Evolutionary conservation across 106 monocot species (phyloP).

Genomic region (Narthecium ossifragum): DNA sequence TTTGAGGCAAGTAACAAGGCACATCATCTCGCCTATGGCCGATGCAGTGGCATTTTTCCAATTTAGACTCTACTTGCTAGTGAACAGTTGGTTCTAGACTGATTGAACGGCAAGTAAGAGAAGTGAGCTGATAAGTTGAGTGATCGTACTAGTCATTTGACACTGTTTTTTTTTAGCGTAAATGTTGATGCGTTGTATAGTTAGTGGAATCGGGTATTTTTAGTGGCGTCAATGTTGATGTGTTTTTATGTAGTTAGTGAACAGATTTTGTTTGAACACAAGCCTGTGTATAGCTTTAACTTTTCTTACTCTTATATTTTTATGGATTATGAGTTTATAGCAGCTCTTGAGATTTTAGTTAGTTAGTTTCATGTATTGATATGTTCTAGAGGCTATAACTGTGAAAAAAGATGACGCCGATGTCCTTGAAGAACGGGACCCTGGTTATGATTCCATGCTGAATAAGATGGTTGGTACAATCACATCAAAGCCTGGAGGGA

Average conservation of each 20-base stretch:
- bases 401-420: slow-evolving; percentile 12
- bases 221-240: neutral
- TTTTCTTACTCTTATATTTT: neutral
- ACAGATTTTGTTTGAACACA: neutral
- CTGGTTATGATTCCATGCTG: slow-evolving; percentile 59
- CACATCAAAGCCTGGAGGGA: slow-evolving; percentile 51
- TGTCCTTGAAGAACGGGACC: slow-evolving; percentile 58
- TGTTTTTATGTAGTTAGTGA: neutral
- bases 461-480: slow-evolving; percentile 59
- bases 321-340: neutral
- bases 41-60: too few relatives aligned
- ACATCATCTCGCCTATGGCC: too few relatives aligned
- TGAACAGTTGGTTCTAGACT: too few relatives aligned
- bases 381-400: slow-evolving; percentile 18
- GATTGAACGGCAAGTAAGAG: too few relatives aligned
- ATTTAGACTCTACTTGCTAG: too few relatives aligned
- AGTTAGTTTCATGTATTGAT: neutral
- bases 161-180: neutral
- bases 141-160: too few relatives aligned
- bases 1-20: too few relatives aligned
- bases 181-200: neutral
- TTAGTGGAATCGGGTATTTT: neutral
- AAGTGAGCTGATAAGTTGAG: too few relatives aligned
- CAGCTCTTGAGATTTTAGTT: neutral
- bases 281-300: neutral